These are phyloP conservation scores for Fusarium sambucinum DNA, from an alignment of 2,329 filamentous ascomycete genomes.

Conservation along the genomic window DNA sequence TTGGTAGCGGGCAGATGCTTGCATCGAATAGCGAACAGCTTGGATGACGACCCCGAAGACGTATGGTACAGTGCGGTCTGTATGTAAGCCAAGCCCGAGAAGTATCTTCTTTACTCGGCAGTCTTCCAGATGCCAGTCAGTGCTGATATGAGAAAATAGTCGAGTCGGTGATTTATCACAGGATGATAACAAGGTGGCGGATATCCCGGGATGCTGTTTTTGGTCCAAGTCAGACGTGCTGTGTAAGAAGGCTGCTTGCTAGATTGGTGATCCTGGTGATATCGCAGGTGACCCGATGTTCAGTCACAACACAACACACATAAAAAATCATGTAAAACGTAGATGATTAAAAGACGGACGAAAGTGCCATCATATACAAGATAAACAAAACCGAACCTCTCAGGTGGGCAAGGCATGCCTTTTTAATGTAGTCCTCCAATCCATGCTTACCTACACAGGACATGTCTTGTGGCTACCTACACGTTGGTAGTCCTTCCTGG, in stretches of 20 bases:
- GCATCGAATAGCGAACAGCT: conserved; percentile 42
- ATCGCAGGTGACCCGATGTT: conserved; percentile 42
- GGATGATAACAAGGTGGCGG: conserved; percentile 5
- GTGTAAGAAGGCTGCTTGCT: conserved; percentile 23
- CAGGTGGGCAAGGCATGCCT: conserved; percentile 28
- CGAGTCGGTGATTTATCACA: neutral
- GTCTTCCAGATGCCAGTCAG: conserved; percentile 14
- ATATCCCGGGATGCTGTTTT: conserved; percentile 31
- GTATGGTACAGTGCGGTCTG: conserved; percentile 7
- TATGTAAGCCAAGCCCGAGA: conserved; percentile 10
- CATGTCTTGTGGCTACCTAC: conserved; percentile 7
- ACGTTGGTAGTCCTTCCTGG: conserved; percentile 24
- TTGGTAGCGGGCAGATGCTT: conserved; percentile 23
- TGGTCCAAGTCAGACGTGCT: conserved; percentile 34
- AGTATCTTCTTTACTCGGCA: conserved; percentile 27
- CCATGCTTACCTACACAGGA: conserved; percentile 28
- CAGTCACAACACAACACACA: neutral
- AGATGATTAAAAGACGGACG: conserved; percentile 14
- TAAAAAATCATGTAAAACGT: conserved; percentile 17
- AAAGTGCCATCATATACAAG: conserved; percentile 32
- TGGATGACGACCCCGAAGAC: conserved; percentile 19
- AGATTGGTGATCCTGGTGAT: conserved; percentile 24
- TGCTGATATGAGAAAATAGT: conserved; percentile 35
- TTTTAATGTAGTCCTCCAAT: conserved; percentile 20
- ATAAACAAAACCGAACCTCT: neutral